Percentiles rank a stretch among this genome's conserved stretches.
Conservation (phyloP, 768 basidiomycete species). For the Lenzites betulinus region DNA sequence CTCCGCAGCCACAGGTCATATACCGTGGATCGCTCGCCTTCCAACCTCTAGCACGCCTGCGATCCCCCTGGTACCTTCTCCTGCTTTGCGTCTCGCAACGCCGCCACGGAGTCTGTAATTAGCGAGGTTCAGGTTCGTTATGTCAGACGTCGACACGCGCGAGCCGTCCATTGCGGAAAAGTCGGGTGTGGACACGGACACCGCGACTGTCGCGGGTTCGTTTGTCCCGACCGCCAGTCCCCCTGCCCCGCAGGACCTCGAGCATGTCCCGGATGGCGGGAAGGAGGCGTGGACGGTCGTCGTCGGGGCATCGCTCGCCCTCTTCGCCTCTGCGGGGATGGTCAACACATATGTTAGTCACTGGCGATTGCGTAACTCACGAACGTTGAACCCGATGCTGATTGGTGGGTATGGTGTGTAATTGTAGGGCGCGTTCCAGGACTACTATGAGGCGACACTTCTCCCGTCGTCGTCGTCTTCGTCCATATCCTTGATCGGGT, state of each 20-base stretch:
- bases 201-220: neutral
- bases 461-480: conserved; percentile 29
- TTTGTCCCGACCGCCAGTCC: neutral
- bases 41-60: too few relatives aligned
- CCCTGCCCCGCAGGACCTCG: neutral
- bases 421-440: conserved; percentile 33
- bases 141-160: neutral
- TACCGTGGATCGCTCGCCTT: too few relatives aligned
- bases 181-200: neutral
- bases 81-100: neutral
- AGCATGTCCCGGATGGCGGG: conserved; percentile 30
- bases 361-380: neutral
- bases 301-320: conserved; percentile 23
- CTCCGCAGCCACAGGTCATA: too few relatives aligned
- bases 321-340: conserved; percentile 25
- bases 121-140: neutral
- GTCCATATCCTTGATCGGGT: conserved; percentile 31
- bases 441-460: conserved; percentile 29
- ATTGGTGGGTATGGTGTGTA: too few relatives aligned
- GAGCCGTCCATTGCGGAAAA: neutral
- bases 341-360: conserved; percentile 25
- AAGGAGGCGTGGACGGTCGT: conserved; percentile 29
- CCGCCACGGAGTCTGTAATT: neutral
- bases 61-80: too few relatives aligned
- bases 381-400: neutral